phyloP scores from a whole-genome alignment of 192 early-diverging fungal species.

The Coemansia sp. region DNA sequence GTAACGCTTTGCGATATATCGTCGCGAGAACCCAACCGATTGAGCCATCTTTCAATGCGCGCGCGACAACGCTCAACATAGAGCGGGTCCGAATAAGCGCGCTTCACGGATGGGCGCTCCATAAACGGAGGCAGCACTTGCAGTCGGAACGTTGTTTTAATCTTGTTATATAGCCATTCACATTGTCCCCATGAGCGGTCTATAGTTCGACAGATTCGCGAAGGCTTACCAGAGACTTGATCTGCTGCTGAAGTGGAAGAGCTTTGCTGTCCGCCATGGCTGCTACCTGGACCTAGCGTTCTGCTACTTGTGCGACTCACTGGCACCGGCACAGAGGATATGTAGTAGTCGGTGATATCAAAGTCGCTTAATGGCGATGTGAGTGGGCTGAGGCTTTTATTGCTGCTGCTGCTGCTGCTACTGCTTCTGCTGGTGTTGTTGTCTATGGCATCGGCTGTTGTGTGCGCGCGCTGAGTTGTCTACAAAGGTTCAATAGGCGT shows the following conservation, averaged over 20 bases:
- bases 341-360: constrained; percentile 3
- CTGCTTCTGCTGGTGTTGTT: not conserved
- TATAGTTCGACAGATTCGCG: constrained; percentile 31
- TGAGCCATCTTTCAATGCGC: constrained; percentile 53
- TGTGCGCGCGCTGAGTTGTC: not conserved
- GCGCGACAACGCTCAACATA: constrained; percentile 42
- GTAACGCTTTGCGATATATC: constrained; percentile 37
- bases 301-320: not conserved
- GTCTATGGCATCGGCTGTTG: not conserved
- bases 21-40: constrained; percentile 43
- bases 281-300: not conserved
- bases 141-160: constrained; percentile 35
- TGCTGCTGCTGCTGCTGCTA: constrained; percentile 2
- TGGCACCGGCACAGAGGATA: constrained; percentile 5
- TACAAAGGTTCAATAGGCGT: not conserved
- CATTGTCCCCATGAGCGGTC: constrained; percentile 53
- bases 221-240: not conserved
- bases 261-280: not conserved
- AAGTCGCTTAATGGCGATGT: constrained; percentile 5
- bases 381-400: not conserved
- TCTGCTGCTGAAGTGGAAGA: not conserved
- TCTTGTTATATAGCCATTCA: constrained; percentile 48
- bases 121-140: constrained; percentile 47
- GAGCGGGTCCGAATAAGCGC: constrained; percentile 11
- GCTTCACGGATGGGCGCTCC: constrained; percentile 24